Percentiles rank a stretch among this genome's conserved stretches.
These are phyloP conservation scores for Cercospora janseana DNA, from an alignment of 2,329 filamentous ascomycete species.

Conservation along the genomic window DNA sequence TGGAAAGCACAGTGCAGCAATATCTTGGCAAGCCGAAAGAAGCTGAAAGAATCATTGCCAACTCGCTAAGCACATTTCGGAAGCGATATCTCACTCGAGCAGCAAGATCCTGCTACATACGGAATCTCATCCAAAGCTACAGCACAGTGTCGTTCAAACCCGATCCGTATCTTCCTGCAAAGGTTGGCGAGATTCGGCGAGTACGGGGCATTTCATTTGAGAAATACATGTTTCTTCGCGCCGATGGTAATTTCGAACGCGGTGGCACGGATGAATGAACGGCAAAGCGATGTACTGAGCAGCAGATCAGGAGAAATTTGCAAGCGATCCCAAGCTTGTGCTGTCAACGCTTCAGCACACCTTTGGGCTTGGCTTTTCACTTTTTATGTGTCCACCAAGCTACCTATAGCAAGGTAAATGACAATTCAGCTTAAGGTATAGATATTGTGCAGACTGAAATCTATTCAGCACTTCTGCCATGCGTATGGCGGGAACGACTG, in stretches of 20 bases:
- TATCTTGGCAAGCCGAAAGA: conserved; percentile 18
- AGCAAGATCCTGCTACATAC: conserved; percentile 31
- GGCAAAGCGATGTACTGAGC: too few relatives aligned
- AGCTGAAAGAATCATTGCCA: conserved; percentile 27
- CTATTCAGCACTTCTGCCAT: too few relatives aligned
- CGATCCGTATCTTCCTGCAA: not conserved
- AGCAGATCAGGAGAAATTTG: too few relatives aligned
- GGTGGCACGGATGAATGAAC: too few relatives aligned
- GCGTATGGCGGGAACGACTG: too few relatives aligned
- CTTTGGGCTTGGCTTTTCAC: too few relatives aligned
- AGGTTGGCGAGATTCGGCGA: not conserved
- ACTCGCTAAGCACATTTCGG: conserved; percentile 26
- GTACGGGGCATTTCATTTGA: not conserved
- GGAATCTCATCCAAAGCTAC: conserved; percentile 17
- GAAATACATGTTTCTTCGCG: not conserved
- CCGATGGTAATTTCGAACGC: not conserved
- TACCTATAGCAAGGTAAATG: too few relatives aligned
- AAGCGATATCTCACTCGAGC: conserved; percentile 31
- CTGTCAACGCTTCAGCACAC: too few relatives aligned
- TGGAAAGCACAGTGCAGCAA: conserved; percentile 24
- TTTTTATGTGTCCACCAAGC: too few relatives aligned
- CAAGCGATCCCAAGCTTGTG: too few relatives aligned
- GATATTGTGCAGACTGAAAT: too few relatives aligned
- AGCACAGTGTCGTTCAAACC: conserved; percentile 12
- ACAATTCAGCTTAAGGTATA: too few relatives aligned